Percentiles rank a stretch among this genome's conserved stretches.
Evolutionary conservation across 148 eudicot species (phyloP).

Genomic region (Silene latifolia): DNA sequence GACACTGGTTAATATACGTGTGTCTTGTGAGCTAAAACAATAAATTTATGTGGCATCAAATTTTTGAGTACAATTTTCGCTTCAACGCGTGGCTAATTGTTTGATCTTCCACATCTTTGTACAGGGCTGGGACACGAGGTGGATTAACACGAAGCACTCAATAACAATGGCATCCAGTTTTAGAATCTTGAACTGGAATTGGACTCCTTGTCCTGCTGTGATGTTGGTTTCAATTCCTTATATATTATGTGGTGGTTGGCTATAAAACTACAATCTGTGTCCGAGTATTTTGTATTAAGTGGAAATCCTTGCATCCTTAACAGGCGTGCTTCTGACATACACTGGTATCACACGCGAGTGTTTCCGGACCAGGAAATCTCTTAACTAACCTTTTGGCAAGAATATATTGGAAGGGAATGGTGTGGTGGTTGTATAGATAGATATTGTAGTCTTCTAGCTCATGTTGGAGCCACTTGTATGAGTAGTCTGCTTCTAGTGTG

Average conservation of each 20-base stretch:
- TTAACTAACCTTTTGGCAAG: conserved; percentile 54
- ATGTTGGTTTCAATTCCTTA: conserved; percentile 19
- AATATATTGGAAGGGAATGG: conserved; percentile 28
- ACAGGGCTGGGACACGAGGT: conserved; percentile 68
- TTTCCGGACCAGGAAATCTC: conserved; percentile 32
- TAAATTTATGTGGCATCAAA: background rate
- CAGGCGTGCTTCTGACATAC: conserved; percentile 59
- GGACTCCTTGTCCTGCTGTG: conserved; percentile 24
- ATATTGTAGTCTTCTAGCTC: conserved; percentile 38
- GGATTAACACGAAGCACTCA: conserved; percentile 80
- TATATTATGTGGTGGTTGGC: conserved; percentile 37
- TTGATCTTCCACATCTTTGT: conserved; percentile 11
- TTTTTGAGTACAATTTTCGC: background rate
- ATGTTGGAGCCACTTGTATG: conserved; percentile 32
- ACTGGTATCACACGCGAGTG: conserved; percentile 32
- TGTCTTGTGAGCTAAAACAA: background rate
- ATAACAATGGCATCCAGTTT: conserved; percentile 34
- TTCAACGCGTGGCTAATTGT: background rate
- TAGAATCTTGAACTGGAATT: conserved; percentile 31
- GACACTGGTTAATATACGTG: background rate
- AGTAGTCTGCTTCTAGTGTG: conserved; percentile 55
- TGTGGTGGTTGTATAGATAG: conserved; percentile 62
- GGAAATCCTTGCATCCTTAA: conserved; percentile 28
- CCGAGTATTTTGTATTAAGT: conserved; percentile 30
- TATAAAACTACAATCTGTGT: conserved; percentile 48